A percentile compares a stretch with the other conserved stretches of the same genome.
Evolutionary conservation across 2,329 filamentous ascomycete species (phyloP).

Genomic region (Stagonosporopsis vannaccii): DNA sequence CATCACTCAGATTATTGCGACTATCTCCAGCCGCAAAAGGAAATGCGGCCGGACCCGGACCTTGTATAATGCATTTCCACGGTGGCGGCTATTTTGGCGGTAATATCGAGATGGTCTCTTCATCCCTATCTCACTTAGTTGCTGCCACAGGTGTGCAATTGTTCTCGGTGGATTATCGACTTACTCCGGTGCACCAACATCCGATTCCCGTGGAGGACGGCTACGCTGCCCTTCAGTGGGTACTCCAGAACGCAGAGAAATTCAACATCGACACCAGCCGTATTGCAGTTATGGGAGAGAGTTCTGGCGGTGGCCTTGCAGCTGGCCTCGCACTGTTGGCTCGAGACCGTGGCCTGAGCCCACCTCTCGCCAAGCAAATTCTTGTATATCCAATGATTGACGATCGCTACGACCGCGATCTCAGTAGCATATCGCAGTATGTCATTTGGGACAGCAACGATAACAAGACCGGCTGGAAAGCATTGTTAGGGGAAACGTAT

Average conservation of each 20-base stretch:
- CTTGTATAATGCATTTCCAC: neutral
- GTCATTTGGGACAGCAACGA: slow-evolving; percentile 44
- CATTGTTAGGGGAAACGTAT: slow-evolving; percentile 24
- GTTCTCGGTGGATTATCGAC: slow-evolving; percentile 23
- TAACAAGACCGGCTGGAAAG: slow-evolving; percentile 19
- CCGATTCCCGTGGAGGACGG: slow-evolving; percentile 42
- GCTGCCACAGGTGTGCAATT: slow-evolving; percentile 35
- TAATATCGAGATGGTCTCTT: neutral
- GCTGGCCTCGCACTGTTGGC: slow-evolving; percentile 51
- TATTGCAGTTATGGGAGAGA: slow-evolving; percentile 55
- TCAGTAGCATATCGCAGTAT: neutral
- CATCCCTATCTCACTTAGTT: slow-evolving; percentile 17
- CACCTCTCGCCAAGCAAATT: slow-evolving; percentile 52
- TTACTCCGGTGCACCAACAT: slow-evolving; percentile 18
- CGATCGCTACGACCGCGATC: slow-evolving; percentile 46
- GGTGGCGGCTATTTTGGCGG: neutral
- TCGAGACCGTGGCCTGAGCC: slow-evolving; percentile 43
- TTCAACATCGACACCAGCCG: slow-evolving; percentile 52
- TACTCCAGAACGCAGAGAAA: slow-evolving; percentile 47
- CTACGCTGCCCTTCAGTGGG: slow-evolving; percentile 52
- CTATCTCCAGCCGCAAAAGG: neutral
- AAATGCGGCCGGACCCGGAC: neutral
- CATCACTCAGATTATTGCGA: neutral
- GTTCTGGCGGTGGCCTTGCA: slow-evolving; percentile 55
- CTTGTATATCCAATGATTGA: slow-evolving; percentile 60